Conservation (phyloP, 176 grass and related monocot species). For the Melocanna baccifera region DNA sequence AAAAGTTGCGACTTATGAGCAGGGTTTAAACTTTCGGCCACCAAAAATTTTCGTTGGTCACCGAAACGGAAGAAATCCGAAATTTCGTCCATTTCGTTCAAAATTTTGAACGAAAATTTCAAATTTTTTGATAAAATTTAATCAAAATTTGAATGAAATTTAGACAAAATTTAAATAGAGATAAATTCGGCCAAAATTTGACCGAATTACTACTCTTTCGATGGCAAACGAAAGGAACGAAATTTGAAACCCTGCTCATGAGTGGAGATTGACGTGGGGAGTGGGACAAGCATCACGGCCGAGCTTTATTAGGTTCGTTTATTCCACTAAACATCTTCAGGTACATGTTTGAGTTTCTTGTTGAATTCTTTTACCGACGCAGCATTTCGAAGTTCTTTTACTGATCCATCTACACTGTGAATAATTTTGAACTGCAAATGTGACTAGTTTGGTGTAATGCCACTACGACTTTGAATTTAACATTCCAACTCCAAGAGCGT, state of each 20-base stretch:
- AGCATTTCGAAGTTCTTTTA: not conserved
- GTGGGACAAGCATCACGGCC: conserved; percentile 36
- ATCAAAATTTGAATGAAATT: too few relatives aligned
- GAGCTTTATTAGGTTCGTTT: not conserved
- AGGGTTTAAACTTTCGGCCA: too few relatives aligned
- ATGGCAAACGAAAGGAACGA: too few relatives aligned
- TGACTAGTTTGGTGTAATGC: not conserved
- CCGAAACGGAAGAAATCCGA: too few relatives aligned
- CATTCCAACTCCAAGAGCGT: not conserved
- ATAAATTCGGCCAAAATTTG: too few relatives aligned
- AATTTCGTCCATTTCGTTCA: too few relatives aligned
- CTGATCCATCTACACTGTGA: not conserved
- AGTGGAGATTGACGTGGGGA: conserved; percentile 37
- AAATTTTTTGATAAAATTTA: too few relatives aligned
- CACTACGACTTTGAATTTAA: not conserved
- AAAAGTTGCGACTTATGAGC: not conserved
- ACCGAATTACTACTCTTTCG: too few relatives aligned
- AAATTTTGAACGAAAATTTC: too few relatives aligned
- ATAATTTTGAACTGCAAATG: not conserved
- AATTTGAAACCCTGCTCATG: too few relatives aligned
- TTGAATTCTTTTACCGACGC: not conserved
- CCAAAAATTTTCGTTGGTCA: too few relatives aligned
- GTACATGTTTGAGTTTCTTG: not conserved
- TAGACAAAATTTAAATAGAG: too few relatives aligned
- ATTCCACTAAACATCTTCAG: not conserved